Base-by-base conservation (phyloP, 202 grass and related monocot genomes). In the Musa balbisiana region DNA sequence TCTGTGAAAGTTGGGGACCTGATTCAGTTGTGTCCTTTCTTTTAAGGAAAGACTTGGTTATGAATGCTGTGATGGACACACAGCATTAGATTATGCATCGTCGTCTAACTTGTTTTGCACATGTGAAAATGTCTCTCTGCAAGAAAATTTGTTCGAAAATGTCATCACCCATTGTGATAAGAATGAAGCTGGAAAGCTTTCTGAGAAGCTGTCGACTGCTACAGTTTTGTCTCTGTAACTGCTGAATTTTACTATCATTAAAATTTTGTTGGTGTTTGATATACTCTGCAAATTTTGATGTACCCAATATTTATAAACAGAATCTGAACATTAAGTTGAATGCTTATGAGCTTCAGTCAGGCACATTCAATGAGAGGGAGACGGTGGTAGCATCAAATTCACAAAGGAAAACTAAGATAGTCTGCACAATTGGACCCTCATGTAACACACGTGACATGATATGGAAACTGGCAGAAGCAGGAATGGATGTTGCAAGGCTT, bases 391-490 rank as follows among this genome's bases (percentile, higher is more conserved):
- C 12, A 29, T 52, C 29, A 2, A 87, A 70, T 73, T 50, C 90
- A 52, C 64, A 55, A 71, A 86, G 95, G 73, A 99, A 99, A 73
- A 92, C 91, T 71, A 99, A 99, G 89, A 99, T 99, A 82, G 91
- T 92, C 14, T 99, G 95, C 87, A 99, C 91, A 25, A 94, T 99
- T 75, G 95, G 91, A 52, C 95, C 95, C 27, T 90, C 89, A 11
- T 84, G 90, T 59, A 89, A 97, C 80, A 93, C 90, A 3, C 76
- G 83, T 0, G 89, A 99, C 69, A 94, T 99, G 95, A 90, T 94
- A 55, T 94, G 95, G 91, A 98, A 99, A 68, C 82, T 99, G 69
- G 95, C 95, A 67, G 95, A 92, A 73, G 83, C 80, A 60, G 91
- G 91, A 65, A 99, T 94, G 91, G 94, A 99, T 16, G 87, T 99